Percentiles rank a stretch among this genome's conserved stretches.
Conservation (phyloP, 139 green algal genomes). For the Protoeuglena noctilucae region DNA sequence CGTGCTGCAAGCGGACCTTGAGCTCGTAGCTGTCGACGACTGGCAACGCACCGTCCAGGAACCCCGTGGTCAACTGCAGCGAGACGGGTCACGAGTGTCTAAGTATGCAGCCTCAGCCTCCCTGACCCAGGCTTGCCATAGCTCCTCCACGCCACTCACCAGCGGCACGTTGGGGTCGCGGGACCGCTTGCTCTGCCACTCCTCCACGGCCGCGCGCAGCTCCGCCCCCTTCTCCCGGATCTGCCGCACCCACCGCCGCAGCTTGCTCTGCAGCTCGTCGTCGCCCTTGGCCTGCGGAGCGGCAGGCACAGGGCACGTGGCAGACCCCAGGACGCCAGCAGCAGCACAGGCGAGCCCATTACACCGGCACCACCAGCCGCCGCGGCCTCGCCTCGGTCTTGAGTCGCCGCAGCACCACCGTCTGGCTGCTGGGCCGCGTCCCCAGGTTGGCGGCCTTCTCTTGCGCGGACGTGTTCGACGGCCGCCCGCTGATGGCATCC, state of each 20-base stretch:
- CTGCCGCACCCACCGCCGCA: background rate
- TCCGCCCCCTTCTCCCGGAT: constrained; percentile 7
- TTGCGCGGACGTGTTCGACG: too few relatives aligned
- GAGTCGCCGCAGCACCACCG: constrained; percentile 31
- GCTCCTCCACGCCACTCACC: too few relatives aligned
- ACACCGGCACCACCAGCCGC: constrained; percentile 21
- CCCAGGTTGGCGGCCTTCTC: background rate
- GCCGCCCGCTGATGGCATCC: too few relatives aligned
- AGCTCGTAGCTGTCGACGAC: constrained; percentile 76
- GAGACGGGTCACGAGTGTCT: too few relatives aligned
- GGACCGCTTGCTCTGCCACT: constrained; percentile 46
- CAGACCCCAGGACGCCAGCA: background rate
- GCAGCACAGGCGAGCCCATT: background rate
- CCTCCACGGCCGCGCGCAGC: constrained; percentile 35
- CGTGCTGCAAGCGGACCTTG: constrained; percentile 25
- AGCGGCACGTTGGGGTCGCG: constrained; percentile 21
- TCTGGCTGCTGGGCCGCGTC: background rate
- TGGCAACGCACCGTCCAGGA: constrained; percentile 58
- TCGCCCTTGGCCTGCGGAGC: constrained; percentile 12
- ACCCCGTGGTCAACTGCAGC: constrained; percentile 63
- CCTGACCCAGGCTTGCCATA: too few relatives aligned
- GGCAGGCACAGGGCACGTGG: background rate
- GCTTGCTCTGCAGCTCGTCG: background rate
- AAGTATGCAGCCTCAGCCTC: too few relatives aligned
- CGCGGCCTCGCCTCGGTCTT: constrained; percentile 24